These are phyloP conservation scores for Rhexocercosporidium sp. DNA, from an alignment of 2,329 filamentous ascomycete genomes.

Conservation along the genomic window DNA sequence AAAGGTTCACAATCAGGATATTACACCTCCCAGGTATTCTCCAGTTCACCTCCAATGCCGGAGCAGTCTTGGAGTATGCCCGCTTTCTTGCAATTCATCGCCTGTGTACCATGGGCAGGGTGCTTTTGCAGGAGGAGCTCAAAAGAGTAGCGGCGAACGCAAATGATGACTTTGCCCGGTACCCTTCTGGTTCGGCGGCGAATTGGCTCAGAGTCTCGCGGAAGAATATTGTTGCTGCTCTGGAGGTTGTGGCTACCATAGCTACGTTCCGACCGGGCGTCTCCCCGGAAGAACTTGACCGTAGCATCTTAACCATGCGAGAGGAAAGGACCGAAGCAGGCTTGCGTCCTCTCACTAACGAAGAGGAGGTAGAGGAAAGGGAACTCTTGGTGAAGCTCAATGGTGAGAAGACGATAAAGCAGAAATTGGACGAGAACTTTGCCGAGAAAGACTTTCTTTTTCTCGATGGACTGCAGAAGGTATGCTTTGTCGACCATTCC, in stretches of 20 bases:
- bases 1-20: not conserved
- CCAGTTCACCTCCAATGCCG: not conserved
- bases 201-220: slow-evolving; percentile 4
- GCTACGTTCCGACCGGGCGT: not conserved
- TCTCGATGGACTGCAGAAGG: not conserved
- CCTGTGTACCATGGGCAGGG: not conserved
- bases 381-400: not conserved
- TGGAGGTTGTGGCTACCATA: not conserved
- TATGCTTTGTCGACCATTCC: not conserved
- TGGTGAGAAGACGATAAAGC: not conserved
- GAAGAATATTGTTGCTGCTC: not conserved
- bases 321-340: not conserved
- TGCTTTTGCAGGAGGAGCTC: slow-evolving; percentile 1
- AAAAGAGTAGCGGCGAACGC: not conserved
- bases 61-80: not conserved
- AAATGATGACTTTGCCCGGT: not conserved
- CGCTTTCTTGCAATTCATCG: not conserved
- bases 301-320: not conserved
- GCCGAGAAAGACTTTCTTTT: not conserved
- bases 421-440: not conserved
- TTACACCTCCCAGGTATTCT: slow-evolving; percentile 7
- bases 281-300: not conserved
- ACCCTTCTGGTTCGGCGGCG: not conserved
- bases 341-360: not conserved
- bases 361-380: not conserved